Base-by-base conservation (phyloP, 441 rosid species). In the Aquilaria agallochum region DNA sequence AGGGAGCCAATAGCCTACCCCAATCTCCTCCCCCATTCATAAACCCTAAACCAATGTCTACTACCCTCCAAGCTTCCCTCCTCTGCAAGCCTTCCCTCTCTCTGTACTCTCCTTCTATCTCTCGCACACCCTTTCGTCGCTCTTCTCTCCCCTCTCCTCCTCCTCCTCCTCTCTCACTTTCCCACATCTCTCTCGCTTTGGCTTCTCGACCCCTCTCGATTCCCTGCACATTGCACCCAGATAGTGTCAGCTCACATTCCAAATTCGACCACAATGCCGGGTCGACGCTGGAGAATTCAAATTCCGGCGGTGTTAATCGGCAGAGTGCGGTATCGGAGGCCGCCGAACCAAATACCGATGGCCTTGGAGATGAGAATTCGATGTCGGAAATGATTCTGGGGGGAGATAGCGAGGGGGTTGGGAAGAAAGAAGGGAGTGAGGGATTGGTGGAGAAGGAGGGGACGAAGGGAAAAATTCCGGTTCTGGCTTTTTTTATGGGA, bases 21-120 rank as follows among this genome's bases (percentile, higher is more conserved):
- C 15, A 58, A 12, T 15, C 30, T 51, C 4, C 53, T 49, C 54
- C 20, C 44, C 44, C 45, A 10, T 7, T 40, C 7, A 56, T 58
- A 83, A 83, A 82, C 92, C 89, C 88, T 81, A 67, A 20, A 60
- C 60, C 63, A 67, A 84, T 86, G 90, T 64, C 83, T 45, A 58
- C 71, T 51, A 67, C 85, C 70, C 84, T 81, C 45, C 92, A 86
- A 80, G 89, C 89, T 64, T 77, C 85, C 42, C 80, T 84, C 59
- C 72, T 86, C 67, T 78, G 67, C 63, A 80, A 77, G 53, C 79
- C 83, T 59, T 81, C 80, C 1, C 65, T 60, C 48, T 60, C 59
- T 55, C 50, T 44, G 20, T 9, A 58, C 33, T 12, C 45, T 11
- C 44, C 44, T 59, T 32, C 50, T 32, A 56, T 63, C 47, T 62